phyloP scores from a whole-genome alignment of 2,329 filamentous ascomycete species.

The Fusarium sp. region DNA sequence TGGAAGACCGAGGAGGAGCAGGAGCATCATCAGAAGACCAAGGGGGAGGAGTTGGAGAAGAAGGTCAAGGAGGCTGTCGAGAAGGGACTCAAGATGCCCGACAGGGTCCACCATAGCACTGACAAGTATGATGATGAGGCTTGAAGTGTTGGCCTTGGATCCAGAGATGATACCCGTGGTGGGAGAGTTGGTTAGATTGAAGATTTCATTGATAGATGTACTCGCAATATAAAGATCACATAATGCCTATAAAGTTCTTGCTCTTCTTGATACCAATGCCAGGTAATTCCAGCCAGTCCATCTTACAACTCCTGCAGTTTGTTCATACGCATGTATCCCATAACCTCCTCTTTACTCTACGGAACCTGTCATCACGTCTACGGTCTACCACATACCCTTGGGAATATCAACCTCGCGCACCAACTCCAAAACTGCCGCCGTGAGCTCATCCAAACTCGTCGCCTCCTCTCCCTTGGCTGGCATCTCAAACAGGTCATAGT shows the following conservation, averaged over 20 bases:
- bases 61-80: slow-evolving; percentile 61
- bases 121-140: slow-evolving; percentile 14
- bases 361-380: not conserved
- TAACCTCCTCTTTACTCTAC: not conserved
- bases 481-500: slow-evolving; percentile 57
- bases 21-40: slow-evolving; percentile 38
- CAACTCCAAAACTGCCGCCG: slow-evolving; percentile 25
- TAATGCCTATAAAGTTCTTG: not conserved
- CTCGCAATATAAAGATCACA: not conserved
- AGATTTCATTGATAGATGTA: not conserved
- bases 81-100: slow-evolving; percentile 59
- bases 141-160: not conserved
- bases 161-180: not conserved
- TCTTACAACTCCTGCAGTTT: not conserved
- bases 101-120: slow-evolving; percentile 55
- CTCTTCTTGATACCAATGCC: not conserved
- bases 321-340: not conserved
- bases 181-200: not conserved
- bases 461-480: slow-evolving; percentile 22
- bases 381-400: slow-evolving; percentile 12
- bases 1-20: slow-evolving; percentile 52
- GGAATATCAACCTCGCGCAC: slow-evolving; percentile 35
- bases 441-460: slow-evolving; percentile 32
- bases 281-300: not conserved
- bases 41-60: slow-evolving; percentile 55